Evolutionary conservation across 2,329 filamentous ascomycete species (phyloP).

Genomic region (Diaporthe sp.): DNA sequence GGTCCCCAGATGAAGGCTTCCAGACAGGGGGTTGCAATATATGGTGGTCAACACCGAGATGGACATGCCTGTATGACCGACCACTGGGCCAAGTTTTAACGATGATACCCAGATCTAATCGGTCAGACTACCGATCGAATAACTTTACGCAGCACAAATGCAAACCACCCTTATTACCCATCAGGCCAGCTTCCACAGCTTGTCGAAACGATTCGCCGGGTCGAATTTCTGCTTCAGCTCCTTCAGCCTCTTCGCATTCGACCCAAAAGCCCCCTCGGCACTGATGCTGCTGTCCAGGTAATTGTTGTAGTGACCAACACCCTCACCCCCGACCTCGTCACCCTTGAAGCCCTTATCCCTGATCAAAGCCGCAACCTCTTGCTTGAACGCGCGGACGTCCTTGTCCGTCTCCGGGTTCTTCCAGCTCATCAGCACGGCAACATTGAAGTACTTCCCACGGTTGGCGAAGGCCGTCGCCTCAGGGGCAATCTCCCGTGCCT

Average conservation of each 20-base stretch:
- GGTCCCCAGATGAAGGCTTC: background rate
- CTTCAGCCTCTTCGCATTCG: constrained; percentile 48
- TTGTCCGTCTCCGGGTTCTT: constrained; percentile 53
- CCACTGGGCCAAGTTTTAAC: background rate
- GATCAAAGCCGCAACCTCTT: constrained; percentile 49
- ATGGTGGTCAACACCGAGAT: too few relatives aligned
- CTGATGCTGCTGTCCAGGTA: constrained; percentile 46
- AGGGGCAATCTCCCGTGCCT: constrained; percentile 53
- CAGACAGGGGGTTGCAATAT: background rate
- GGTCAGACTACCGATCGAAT: background rate
- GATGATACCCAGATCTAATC: background rate
- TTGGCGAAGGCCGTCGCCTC: constrained; percentile 60
- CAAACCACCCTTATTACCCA: background rate
- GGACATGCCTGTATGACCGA: too few relatives aligned
- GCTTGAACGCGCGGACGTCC: constrained; percentile 55
- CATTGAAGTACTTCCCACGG: constrained; percentile 60
- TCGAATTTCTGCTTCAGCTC: constrained; percentile 54
- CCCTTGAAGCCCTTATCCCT: constrained; percentile 46
- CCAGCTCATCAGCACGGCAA: constrained; percentile 58
- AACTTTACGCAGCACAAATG: background rate
- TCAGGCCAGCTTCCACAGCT: constrained; percentile 28
- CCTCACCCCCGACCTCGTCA: constrained; percentile 43
- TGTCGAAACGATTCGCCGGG: constrained; percentile 55
- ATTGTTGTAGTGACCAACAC: constrained; percentile 50
- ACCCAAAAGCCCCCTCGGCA: constrained; percentile 50